These are phyloP conservation scores for Mollisia scopiformis DNA, from an alignment of 2,329 filamentous ascomycete species.

Conservation along the genomic window DNA sequence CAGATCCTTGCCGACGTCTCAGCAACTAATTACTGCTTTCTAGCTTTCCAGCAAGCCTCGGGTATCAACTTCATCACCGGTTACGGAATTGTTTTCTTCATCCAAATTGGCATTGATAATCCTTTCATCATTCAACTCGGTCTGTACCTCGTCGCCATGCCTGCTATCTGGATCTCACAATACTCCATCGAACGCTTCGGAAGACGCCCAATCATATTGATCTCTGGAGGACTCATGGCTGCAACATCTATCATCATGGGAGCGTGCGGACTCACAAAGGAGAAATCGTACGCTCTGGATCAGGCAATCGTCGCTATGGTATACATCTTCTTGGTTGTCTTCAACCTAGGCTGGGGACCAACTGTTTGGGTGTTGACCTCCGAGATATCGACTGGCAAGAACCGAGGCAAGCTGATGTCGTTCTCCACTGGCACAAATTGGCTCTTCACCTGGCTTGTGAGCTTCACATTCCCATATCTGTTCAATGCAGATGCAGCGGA, in stretches of 20 bases:
- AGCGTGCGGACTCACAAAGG: conserved; percentile 56
- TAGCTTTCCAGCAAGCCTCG: conserved; percentile 74
- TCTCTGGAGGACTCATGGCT: conserved; percentile 77
- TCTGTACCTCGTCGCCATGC: conserved; percentile 81
- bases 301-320: conserved; percentile 91
- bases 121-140: conserved; percentile 52
- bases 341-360: conserved; percentile 74
- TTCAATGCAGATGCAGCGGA: conserved; percentile 54
- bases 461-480: conserved; percentile 57
- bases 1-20: background rate
- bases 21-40: background rate
- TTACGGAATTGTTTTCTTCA: conserved; percentile 89
- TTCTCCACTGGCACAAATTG: background rate
- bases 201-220: conserved; percentile 77
- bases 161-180: conserved; percentile 73
- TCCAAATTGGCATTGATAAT: conserved; percentile 72
- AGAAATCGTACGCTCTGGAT: conserved; percentile 68
- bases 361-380: conserved; percentile 80
- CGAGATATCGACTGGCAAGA: conserved; percentile 88
- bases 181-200: conserved; percentile 81
- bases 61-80: conserved; percentile 91
- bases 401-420: background rate
- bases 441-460: background rate
- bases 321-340: conserved; percentile 62
- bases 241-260: conserved; percentile 47